Base-by-base conservation (phyloP, 2,329 filamentous ascomycete species). In the Colletotrichum zoysiae region DNA sequence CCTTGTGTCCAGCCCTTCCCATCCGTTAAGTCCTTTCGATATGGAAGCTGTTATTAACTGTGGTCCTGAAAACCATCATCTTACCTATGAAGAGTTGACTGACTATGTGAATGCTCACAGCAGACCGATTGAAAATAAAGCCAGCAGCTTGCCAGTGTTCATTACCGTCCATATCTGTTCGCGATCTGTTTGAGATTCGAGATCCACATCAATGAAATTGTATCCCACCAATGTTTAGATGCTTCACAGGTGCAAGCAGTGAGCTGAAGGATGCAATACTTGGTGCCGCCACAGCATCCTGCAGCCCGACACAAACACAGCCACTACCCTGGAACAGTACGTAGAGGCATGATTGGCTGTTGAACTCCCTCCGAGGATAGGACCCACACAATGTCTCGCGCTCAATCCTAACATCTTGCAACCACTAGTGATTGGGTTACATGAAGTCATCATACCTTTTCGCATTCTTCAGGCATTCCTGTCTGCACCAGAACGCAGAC, bases 401-500 rank as follows among this genome's bases (percentile, higher is more conserved):
- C 42, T 63, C 48, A 59, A 56, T 56, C 35, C 46, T 56, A 30
- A 56, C 55, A 23, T 56, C 64, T 35, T 51, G 56, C 64, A 23
- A 53, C n/a, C 33, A 26, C 30, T 40, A 11, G 11, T 46, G 44
- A 46, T 46, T 46, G 18, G 12, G 44, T 46, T 20, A 18, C 12
- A 48, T 56, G 50, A 62, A 53, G 58, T 62, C 58, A 61, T 56
- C 57, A 30, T 23, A 55, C 48, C 62, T 40, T 58, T 67, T 67
- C 50, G 65, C 18, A 14, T 20, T 64, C 38, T 30, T 42, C 53
- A n/a, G 48, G 42, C 42, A 55, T 23, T 20, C 8, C 40, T 57
- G 18, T n/a, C 30, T 48, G 38, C n/a, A 26, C 48, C 33, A 44
- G 33, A 16, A 62, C 46, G 50, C 58, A 67, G 58, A 58, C 58